Percentiles rank a stretch among this genome's conserved stretches.
These are phyloP conservation scores for Rhodotorula mucilaginosa DNA, from an alignment of 1,284 basidiomycete genomes.

Conservation along the genomic window DNA sequence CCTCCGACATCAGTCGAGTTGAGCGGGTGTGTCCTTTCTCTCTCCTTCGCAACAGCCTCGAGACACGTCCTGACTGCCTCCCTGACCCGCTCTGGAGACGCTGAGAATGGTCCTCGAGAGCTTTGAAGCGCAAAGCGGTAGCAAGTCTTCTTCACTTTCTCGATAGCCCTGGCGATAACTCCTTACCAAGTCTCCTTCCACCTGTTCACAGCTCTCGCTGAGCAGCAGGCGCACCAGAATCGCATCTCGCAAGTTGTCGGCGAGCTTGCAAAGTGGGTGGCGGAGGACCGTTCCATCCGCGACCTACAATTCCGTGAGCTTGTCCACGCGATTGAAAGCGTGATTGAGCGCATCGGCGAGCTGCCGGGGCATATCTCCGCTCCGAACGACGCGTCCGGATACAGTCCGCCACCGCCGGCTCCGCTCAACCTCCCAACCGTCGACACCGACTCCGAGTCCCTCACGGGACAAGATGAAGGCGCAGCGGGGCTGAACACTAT, in stretches of 20 bases:
- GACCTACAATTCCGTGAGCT: conserved; percentile 14
- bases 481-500: not conserved
- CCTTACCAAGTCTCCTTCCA: not conserved
- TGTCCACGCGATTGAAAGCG: conserved; percentile 4
- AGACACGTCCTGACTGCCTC: not conserved
- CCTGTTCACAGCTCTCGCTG: not conserved
- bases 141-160: not conserved
- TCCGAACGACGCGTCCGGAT: not conserved
- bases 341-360: conserved; percentile 16
- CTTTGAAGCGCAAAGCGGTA: conserved; percentile 10
- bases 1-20: not conserved
- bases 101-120: conserved; percentile 3
- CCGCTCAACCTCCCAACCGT: not conserved
- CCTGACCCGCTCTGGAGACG: not conserved
- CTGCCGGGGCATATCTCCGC: conserved; percentile 20
- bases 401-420: not conserved
- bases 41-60: too few relatives aligned
- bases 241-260: conserved; percentile 11
- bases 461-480: not conserved
- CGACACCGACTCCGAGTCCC: not conserved
- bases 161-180: too few relatives aligned
- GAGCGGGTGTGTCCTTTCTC: conserved; percentile 1
- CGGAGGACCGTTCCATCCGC: conserved; percentile 25
- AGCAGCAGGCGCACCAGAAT: conserved; percentile 1
- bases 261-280: conserved; percentile 23